Conservation (phyloP, 2,329 filamentous ascomycete genomes). For the Pyrenophora tritici-repentis region DNA sequence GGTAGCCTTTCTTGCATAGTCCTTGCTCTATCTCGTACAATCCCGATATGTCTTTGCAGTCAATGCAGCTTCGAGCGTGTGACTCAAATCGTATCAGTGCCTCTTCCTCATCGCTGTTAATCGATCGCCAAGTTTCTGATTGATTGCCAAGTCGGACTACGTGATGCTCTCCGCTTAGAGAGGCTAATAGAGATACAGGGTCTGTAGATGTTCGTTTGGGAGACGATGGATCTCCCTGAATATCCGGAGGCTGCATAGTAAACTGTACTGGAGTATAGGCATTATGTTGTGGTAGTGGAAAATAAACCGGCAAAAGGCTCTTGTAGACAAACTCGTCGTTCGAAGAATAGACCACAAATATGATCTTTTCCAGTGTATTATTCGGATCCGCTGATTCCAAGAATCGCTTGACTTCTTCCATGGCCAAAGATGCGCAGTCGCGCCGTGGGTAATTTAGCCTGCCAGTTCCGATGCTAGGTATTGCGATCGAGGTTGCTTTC, state of each 20-base stretch:
- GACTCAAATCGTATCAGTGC: conserved; percentile 32
- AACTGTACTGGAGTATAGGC: conserved; percentile 14
- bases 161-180: conserved; percentile 30
- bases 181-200: conserved; percentile 21
- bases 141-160: conserved; percentile 30
- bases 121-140: conserved; percentile 17
- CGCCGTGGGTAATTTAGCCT: conserved; percentile 34
- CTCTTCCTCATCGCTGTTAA: conserved; percentile 25
- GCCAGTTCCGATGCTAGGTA: conserved; percentile 42
- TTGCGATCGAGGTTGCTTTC: conserved; percentile 37
- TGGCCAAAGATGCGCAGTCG: conserved; percentile 37
- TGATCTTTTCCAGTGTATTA: conserved; percentile 34
- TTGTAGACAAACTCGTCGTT: conserved; percentile 42
- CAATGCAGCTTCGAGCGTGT: conserved; percentile 31
- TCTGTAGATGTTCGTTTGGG: conserved; percentile 8
- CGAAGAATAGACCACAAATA: conserved; percentile 36
- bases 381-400: conserved; percentile 29
- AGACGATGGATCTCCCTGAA: neutral
- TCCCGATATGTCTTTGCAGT: conserved; percentile 17
- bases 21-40: neutral
- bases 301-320: conserved; percentile 38
- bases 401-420: conserved; percentile 42
- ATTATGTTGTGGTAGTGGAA: conserved; percentile 30
- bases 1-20: conserved; percentile 31
- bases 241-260: neutral